These are phyloP conservation scores for Phyllosticta citriasiana DNA, from an alignment of 2,329 filamentous ascomycete species.

Conservation along the genomic window DNA sequence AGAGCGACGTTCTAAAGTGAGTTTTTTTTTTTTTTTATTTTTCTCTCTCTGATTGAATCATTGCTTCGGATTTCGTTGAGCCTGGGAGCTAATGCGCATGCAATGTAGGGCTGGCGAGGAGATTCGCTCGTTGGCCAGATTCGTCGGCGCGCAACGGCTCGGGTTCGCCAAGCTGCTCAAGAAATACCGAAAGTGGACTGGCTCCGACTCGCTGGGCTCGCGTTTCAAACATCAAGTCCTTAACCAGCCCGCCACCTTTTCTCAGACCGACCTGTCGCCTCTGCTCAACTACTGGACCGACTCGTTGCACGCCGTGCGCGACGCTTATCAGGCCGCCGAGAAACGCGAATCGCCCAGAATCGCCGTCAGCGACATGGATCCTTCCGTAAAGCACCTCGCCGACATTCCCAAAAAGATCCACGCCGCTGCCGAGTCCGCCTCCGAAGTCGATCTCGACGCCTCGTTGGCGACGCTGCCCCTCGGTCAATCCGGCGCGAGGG, in stretches of 20 bases:
- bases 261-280: constrained; percentile 51
- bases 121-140: constrained; percentile 59
- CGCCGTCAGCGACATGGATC: constrained; percentile 3
- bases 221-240: constrained; percentile 60
- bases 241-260: constrained; percentile 60
- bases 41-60: not conserved
- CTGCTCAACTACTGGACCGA: constrained; percentile 40
- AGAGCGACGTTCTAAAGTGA: constrained; percentile 39
- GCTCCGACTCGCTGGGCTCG: constrained; percentile 52
- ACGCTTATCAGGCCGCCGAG: constrained; percentile 30
- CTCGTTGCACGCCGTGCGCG: constrained; percentile 35
- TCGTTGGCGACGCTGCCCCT: constrained; percentile 38
- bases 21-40: not conserved
- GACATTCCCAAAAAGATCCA: constrained; percentile 23
- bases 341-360: constrained; percentile 6
- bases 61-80: constrained; percentile 9
- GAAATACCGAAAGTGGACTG: constrained; percentile 84
- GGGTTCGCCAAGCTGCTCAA: constrained; percentile 78
- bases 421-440: constrained; percentile 28
- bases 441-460: constrained; percentile 40
- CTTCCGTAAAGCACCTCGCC: not conserved
- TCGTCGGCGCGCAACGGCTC: constrained; percentile 61
- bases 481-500: constrained; percentile 35
- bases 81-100: not conserved
- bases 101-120: constrained; percentile 56